phyloP scores from a whole-genome alignment of 345 rosid genomes.

The Lenwebbia sp. region DNA sequence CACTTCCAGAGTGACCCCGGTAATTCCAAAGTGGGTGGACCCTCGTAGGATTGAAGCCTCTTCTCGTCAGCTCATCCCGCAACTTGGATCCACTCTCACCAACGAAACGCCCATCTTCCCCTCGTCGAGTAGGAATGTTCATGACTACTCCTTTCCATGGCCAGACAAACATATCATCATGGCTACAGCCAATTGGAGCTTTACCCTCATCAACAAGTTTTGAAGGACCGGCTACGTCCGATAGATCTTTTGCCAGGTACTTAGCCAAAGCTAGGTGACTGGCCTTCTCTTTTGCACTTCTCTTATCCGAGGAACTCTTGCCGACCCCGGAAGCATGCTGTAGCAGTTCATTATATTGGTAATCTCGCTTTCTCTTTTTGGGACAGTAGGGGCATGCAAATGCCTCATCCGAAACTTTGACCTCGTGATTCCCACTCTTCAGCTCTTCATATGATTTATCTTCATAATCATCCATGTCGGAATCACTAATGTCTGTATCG shows the following conservation, averaged over 20 bases:
- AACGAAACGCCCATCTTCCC: constrained; percentile 47
- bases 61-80: constrained; percentile 53
- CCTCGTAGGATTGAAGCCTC: constrained; percentile 83
- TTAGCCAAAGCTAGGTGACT: constrained; percentile 73
- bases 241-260: constrained; percentile 39
- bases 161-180: constrained; percentile 76
- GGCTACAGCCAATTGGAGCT: constrained; percentile 26
- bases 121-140: constrained; percentile 60
- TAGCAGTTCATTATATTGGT: constrained; percentile 56
- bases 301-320: constrained; percentile 56
- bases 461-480: constrained; percentile 33
- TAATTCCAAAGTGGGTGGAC: constrained; percentile 83
- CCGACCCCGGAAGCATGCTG: constrained; percentile 99
- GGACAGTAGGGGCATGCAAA: constrained; percentile 80
- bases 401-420: constrained; percentile 41
- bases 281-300: constrained; percentile 66
- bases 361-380: constrained; percentile 55
- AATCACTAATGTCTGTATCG: constrained; percentile 5
- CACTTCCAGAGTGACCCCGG: constrained; percentile 82
- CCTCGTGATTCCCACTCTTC: constrained; percentile 54
- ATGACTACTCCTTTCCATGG: constrained; percentile 79
- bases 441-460: constrained; percentile 51
- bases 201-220: constrained; percentile 8
- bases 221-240: constrained; percentile 11
- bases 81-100: constrained; percentile 88